A percentile compares a stretch with the other conserved stretches of the same genome.
Evolutionary conservation across 176 grass and related monocot species (phyloP).

Genomic region (Olyra latifolia): DNA sequence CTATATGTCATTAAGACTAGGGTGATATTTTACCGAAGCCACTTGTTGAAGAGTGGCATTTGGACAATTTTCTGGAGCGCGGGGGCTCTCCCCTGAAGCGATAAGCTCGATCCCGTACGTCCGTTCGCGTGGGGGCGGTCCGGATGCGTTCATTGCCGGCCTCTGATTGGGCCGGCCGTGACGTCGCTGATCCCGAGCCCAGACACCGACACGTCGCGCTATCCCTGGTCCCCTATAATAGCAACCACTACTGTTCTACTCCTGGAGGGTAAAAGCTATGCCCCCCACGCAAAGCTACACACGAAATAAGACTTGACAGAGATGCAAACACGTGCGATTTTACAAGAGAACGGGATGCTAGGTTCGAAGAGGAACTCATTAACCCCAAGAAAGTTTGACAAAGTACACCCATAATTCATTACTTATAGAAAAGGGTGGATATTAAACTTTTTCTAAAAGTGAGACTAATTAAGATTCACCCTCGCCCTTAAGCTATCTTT

Average conservation of each 20-base stretch:
- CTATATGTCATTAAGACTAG: no score
- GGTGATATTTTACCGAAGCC: no score
- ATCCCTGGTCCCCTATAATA: conserved; percentile 5
- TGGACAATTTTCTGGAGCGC: no score
- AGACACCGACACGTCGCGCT: conserved; percentile 51
- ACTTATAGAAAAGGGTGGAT: no score
- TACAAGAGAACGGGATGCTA: neutral
- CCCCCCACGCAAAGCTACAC: conserved; percentile 15
- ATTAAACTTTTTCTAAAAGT: no score
- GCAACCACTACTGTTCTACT: neutral
- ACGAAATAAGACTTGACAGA: neutral
- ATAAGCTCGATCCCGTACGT: neutral
- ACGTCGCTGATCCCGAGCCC: conserved; percentile 1
- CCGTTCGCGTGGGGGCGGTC: neutral
- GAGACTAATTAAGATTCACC: no score
- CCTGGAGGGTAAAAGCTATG: neutral
- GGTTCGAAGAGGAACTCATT: neutral
- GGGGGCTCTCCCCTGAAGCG: neutral
- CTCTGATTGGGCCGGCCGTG: conserved; percentile 12
- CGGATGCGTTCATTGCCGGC: conserved; percentile 1
- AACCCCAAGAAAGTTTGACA: neutral
- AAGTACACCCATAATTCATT: no score
- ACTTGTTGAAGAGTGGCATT: no score
- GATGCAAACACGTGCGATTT: neutral
- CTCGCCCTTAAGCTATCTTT: no score